These are phyloP conservation scores for Elymus sibiricus DNA, from an alignment of 176 grass and related monocot genomes.

Conservation along the genomic window DNA sequence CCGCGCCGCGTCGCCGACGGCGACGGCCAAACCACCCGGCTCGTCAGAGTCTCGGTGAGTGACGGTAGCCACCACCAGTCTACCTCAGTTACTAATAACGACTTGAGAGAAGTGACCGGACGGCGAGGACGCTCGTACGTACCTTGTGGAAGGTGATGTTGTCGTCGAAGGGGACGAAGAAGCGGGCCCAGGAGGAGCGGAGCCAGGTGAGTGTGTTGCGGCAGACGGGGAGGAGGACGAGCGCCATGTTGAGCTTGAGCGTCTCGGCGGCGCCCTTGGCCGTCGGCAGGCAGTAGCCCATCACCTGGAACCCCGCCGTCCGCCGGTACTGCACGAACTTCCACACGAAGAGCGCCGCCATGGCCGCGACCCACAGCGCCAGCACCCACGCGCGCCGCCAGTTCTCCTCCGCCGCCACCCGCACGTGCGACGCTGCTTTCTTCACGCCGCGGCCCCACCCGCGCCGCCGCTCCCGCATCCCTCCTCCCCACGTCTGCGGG, in stretches of 20 bases:
- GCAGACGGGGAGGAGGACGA: slow-evolving; percentile 91
- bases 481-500: background rate
- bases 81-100: background rate
- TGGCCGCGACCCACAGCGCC: slow-evolving; percentile 59
- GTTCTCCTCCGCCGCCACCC: slow-evolving; percentile 74
- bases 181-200: slow-evolving; percentile 82
- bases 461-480: background rate
- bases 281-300: slow-evolving; percentile 90
- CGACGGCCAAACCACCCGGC: slow-evolving; percentile 19
- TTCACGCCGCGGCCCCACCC: slow-evolving; percentile 16
- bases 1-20: slow-evolving; percentile 33
- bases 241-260: slow-evolving; percentile 98
- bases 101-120: background rate
- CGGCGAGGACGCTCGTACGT: background rate
- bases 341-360: slow-evolving; percentile 78
- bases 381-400: slow-evolving; percentile 82
- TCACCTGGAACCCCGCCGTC: slow-evolving; percentile 57
- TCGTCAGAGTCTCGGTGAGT: background rate
- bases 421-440: slow-evolving; percentile 26
- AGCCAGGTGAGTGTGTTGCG: slow-evolving; percentile 98
- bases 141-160: slow-evolving; percentile 99
- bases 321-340: slow-evolving; percentile 85
- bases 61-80: background rate
- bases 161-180: slow-evolving; percentile 98
- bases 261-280: slow-evolving; percentile 97